These are phyloP conservation scores for Mycosarcoma maydis DNA, from an alignment of 1,284 basidiomycete species.

Conservation along the genomic window DNA sequence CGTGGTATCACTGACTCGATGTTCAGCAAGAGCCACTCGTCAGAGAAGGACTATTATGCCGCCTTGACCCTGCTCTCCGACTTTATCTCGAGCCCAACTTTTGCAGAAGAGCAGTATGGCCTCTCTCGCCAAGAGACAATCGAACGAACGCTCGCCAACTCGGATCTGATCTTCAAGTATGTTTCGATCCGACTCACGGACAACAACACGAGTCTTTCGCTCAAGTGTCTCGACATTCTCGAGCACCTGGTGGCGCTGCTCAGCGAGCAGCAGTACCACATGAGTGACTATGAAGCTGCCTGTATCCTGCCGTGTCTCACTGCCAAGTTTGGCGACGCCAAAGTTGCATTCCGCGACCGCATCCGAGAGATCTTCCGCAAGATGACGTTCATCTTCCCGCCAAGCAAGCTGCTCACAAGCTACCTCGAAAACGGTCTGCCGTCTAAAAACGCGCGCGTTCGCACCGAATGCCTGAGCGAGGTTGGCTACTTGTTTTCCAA, in stretches of 20 bases:
- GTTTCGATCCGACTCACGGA: slow-evolving; percentile 88
- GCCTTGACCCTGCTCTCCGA: slow-evolving; percentile 80
- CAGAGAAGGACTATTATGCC: slow-evolving; percentile 88
- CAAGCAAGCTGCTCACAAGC: slow-evolving; percentile 83
- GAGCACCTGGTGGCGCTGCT: slow-evolving; percentile 79
- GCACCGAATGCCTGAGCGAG: slow-evolving; percentile 85
- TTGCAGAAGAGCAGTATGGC: slow-evolving; percentile 74
- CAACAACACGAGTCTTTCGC: slow-evolving; percentile 88
- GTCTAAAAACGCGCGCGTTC: slow-evolving; percentile 88
- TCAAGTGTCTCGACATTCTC: slow-evolving; percentile 88
- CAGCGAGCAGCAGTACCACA: slow-evolving; percentile 79
- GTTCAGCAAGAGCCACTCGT: slow-evolving; percentile 90
- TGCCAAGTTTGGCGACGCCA: slow-evolving; percentile 76
- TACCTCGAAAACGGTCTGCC: slow-evolving; percentile 73
- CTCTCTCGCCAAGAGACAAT: slow-evolving; percentile 72
- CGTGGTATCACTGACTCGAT: slow-evolving; percentile 80
- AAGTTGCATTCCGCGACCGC: slow-evolving; percentile 67
- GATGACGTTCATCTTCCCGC: slow-evolving; percentile 74
- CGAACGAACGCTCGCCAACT: slow-evolving; percentile 83
- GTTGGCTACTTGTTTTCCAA: slow-evolving; percentile 80
- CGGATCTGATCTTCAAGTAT: slow-evolving; percentile 93
- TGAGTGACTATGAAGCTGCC: slow-evolving; percentile 86
- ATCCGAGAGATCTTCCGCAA: slow-evolving; percentile 69
- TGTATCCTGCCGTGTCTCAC: slow-evolving; percentile 91
- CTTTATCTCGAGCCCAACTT: slow-evolving; percentile 75